Conservation (phyloP, 1,139 yeast genomes). For the Debaryomycetaceae sp. region DNA sequence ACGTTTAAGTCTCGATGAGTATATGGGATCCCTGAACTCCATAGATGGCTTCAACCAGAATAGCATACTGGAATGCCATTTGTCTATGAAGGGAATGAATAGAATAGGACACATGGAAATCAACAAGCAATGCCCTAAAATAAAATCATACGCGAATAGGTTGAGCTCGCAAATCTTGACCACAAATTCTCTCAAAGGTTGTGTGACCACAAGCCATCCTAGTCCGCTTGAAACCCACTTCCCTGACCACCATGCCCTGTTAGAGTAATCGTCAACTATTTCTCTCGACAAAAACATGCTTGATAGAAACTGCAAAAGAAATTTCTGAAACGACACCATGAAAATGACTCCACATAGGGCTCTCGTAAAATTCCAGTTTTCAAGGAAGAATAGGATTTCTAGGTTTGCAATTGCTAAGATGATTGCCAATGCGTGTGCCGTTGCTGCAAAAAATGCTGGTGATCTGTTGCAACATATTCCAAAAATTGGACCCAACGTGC, state of each 20-base stretch:
- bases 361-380: conserved; percentile 59
- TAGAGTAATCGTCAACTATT: conserved; percentile 50
- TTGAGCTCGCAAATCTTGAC: conserved; percentile 70
- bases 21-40: conserved; percentile 24
- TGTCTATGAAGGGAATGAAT: conserved; percentile 59
- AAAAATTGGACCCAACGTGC: conserved; percentile 44
- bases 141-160: conserved; percentile 67
- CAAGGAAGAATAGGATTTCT: conserved; percentile 60
- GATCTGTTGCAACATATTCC: conserved; percentile 32
- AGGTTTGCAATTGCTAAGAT: conserved; percentile 51
- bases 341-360: conserved; percentile 58
- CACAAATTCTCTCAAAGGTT: conserved; percentile 64
- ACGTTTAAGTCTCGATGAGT: conserved; percentile 18
- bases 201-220: conserved; percentile 58
- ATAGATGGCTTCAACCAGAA: conserved; percentile 35
- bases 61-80: conserved; percentile 32
- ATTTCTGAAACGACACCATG: conserved; percentile 52
- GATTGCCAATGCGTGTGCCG: conserved; percentile 53
- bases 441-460: conserved; percentile 43
- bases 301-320: conserved; percentile 41
- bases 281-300: conserved; percentile 58
- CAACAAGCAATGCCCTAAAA: conserved; percentile 62
- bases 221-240: conserved; percentile 62
- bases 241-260: conserved; percentile 87
- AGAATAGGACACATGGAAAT: conserved; percentile 60